A percentile compares a stretch with the other conserved stretches of the same genome.
phyloP scores from a whole-genome alignment of 305 asterid genomes.

The Solanum chacoense region DNA sequence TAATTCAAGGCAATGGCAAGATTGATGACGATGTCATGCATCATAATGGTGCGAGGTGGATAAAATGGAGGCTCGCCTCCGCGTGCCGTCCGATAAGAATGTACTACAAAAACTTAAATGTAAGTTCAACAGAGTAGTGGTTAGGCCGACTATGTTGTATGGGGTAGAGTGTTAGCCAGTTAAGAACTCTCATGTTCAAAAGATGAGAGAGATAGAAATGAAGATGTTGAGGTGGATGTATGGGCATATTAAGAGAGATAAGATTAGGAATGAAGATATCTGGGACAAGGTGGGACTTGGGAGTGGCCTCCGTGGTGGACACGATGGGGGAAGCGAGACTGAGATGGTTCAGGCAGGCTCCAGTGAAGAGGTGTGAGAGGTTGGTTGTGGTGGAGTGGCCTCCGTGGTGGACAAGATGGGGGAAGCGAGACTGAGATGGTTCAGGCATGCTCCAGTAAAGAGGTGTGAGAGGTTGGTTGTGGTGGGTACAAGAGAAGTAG shows the following conservation, averaged over 20 bases:
- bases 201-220: not conserved
- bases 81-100: not conserved
- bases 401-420: not conserved
- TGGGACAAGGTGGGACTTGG: not conserved
- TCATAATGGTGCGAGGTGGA: not conserved
- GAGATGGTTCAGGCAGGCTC: not conserved
- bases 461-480: not conserved
- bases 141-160: not conserved
- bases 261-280: too few relatives aligned
- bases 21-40: not conserved
- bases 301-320: not conserved
- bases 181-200: not conserved
- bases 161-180: not conserved
- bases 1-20: not conserved
- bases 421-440: not conserved
- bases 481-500: not conserved
- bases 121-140: not conserved
- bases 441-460: not conserved
- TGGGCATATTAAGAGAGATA: not conserved
- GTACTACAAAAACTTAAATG: not conserved
- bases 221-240: not conserved
- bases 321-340: not conserved
- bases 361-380: not conserved
- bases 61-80: not conserved
- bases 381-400: not conserved